A percentile compares a stretch with the other conserved stretches of the same genome.
Conservation (phyloP, 2,329 filamentous ascomycete species). For the Tolypocladium paradoxum region DNA sequence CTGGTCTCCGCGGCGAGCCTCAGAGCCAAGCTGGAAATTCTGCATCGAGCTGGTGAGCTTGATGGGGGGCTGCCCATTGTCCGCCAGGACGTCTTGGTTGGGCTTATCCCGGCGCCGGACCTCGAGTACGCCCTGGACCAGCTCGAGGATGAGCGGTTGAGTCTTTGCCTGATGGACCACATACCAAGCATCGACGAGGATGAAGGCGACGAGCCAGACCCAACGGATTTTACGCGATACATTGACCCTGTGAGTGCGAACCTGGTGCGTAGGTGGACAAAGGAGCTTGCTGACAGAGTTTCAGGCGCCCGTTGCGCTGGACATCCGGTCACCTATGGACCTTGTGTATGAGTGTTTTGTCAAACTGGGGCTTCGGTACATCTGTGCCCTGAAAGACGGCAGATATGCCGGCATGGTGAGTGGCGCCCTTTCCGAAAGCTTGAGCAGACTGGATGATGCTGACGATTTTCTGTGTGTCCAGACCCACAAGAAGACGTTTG, state of each 20-base stretch:
- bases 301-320: slow-evolving; percentile 75
- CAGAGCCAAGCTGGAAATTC: slow-evolving; percentile 66
- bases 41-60: slow-evolving; percentile 79
- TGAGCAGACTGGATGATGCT: neutral
- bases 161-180: slow-evolving; percentile 72
- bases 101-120: slow-evolving; percentile 86
- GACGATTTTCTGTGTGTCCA: slow-evolving; percentile 18
- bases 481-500: slow-evolving; percentile 94
- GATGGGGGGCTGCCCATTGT: slow-evolving; percentile 88
- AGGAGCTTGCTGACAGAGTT: slow-evolving; percentile 6
- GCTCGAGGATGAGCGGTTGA: slow-evolving; percentile 61
- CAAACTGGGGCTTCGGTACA: slow-evolving; percentile 84
- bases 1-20: slow-evolving; percentile 68
- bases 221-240: slow-evolving; percentile 78
- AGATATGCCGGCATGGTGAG: slow-evolving; percentile 79
- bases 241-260: slow-evolving; percentile 64
- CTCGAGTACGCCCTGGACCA: slow-evolving; percentile 87
- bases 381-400: slow-evolving; percentile 79
- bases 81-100: slow-evolving; percentile 67
- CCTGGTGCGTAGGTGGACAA: no score
- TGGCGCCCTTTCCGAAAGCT: slow-evolving; percentile 3
- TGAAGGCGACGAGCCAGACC: slow-evolving; percentile 50
- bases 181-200: slow-evolving; percentile 52
- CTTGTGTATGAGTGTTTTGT: slow-evolving; percentile 94
- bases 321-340: slow-evolving; percentile 85